A percentile compares a stretch with the other conserved stretches of the same genome.
phyloP scores from a whole-genome alignment of 805 yeast genomes.

The Scheffersomyces amazonensis region DNA sequence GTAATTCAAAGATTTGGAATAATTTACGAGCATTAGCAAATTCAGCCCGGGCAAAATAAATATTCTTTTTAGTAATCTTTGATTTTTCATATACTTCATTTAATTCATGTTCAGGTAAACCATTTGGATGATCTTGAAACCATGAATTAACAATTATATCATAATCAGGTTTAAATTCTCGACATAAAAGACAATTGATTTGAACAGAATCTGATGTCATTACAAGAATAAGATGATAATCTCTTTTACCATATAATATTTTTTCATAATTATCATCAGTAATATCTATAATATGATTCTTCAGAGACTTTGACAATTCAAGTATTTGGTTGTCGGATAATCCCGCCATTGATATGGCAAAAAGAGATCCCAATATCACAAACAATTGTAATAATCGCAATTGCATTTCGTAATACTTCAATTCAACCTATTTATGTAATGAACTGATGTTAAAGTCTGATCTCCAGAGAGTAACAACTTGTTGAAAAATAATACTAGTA shows the following conservation, averaged over 20 bases:
- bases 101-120: constrained; percentile 30
- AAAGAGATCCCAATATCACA: constrained; percentile 9
- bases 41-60: constrained; percentile 77
- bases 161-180: constrained; percentile 64
- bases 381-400: constrained; percentile 1
- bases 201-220: constrained; percentile 73
- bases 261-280: constrained; percentile 60
- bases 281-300: constrained; percentile 27
- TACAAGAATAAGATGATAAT: constrained; percentile 61
- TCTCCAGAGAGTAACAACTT: neutral
- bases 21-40: constrained; percentile 53
- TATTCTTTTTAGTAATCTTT: constrained; percentile 16
- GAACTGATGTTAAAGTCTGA: too few relatives aligned
- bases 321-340: constrained; percentile 21
- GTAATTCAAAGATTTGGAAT: constrained; percentile 53
- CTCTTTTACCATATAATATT: constrained; percentile 62
- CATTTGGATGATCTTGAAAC: constrained; percentile 51
- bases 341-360: constrained; percentile 17
- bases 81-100: constrained; percentile 35
- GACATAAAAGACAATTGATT: constrained; percentile 76
- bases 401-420: neutral
- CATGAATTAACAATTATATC: constrained; percentile 58
- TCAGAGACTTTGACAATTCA: constrained; percentile 13
- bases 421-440: neutral
- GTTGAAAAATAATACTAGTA: neutral